Evolutionary conservation across 441 rosid genomes (phyloP), one percentile per base, ranked within the genome.

Genomic region (Macaranga tanarius): DNA sequence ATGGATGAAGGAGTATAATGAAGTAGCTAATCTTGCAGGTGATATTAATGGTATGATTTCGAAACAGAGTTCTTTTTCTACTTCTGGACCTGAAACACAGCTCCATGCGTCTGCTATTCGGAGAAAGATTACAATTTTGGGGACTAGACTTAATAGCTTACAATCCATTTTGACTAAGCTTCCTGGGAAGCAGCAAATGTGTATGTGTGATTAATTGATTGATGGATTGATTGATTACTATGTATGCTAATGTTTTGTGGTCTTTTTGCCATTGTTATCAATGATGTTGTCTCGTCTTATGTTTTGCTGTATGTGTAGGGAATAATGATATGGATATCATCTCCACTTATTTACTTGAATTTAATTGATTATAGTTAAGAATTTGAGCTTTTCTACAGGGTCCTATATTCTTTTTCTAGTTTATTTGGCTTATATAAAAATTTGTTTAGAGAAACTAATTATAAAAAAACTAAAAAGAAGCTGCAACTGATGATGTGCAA

Each of bases 1-100:
- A 54, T 93, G 98, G 97, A 73, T 92, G 88, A 93, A 85, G 84
- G 96, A 90, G 72, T 89, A 86, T 71, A 87, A 89, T 73, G 97
- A 90, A 81, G 95, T 95, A 17, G 73, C 83, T 15, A 92, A 87
- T 77, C 86, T 94, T 79, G 83, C 90, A 0, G 99, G 92, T 72
- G 99, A 92, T 67, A 89, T 94, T 58, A 85, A 75, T 79, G 92
- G 88, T 69, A 94, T 92, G 99, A 89, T 92, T 75, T 82, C 89
- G 0, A 97, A 90, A 59, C 78, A 91, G 69, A 85, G 58, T 73
- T 77, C 84, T 0, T 68, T 86, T 26, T 81, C 86, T 12, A 55
- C 85, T 12, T 77, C 96, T 0, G 99, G 97, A 22, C 95, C 97
- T 40, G 97, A 90, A 66, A 76, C 90, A 26, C 97, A 92, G 74